These are phyloP conservation scores for Myxozyma monticola DNA, from an alignment of 805 yeast genomes.

Conservation along the genomic window DNA sequence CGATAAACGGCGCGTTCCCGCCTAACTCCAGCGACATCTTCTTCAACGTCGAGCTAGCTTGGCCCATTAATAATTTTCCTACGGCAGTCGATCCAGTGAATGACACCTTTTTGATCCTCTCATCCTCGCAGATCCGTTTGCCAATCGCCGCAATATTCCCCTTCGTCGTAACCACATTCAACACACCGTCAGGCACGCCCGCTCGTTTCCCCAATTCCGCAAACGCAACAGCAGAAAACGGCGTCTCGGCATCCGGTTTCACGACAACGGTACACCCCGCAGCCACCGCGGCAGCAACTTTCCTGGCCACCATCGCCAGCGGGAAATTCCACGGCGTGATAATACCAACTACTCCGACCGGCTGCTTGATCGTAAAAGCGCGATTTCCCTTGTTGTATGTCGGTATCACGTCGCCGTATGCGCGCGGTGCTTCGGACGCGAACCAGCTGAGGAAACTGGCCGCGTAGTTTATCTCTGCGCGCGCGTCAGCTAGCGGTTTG, in stretches of 20 bases:
- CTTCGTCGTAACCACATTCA: conserved; percentile 58
- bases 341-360: conserved; percentile 80
- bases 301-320: conserved; percentile 47
- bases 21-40: conserved; percentile 74
- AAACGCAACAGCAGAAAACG: conserved; percentile 68
- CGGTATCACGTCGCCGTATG: conserved; percentile 61
- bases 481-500: conserved; percentile 68
- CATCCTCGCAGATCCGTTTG: conserved; percentile 50
- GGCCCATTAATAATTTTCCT: conserved; percentile 66
- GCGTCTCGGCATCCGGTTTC: conserved; percentile 78
- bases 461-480: conserved; percentile 65
- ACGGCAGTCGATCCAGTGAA: conserved; percentile 79
- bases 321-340: conserved; percentile 88
- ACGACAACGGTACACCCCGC: conserved; percentile 77
- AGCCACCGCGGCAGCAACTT: conserved; percentile 70
- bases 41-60: conserved; percentile 60
- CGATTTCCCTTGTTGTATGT: conserved; percentile 40
- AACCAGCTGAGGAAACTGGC: conserved; percentile 88
- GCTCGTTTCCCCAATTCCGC: conserved; percentile 62
- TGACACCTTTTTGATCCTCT: conserved; percentile 61
- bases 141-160: conserved; percentile 48
- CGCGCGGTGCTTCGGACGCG: conserved; percentile 75
- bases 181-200: conserved; percentile 69
- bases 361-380: conserved; percentile 64
- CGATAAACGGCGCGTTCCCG: conserved; percentile 78